Percentiles rank a stretch among this genome's conserved stretches.
phyloP scores from a whole-genome alignment of 2,329 filamentous ascomycete species.

The Capronia epimyces region DNA sequence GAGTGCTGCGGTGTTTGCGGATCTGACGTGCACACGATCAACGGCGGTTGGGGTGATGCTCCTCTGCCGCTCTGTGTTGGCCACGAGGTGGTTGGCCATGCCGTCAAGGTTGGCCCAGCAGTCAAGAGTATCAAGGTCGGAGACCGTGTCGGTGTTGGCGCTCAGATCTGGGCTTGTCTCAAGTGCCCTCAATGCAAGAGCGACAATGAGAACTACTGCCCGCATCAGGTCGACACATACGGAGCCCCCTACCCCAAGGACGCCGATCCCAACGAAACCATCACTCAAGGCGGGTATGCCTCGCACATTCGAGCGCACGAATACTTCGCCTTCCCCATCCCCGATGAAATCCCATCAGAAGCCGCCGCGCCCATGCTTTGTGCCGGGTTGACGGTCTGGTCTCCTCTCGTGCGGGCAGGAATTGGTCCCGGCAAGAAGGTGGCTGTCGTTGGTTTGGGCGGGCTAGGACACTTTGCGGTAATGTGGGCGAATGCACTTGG shows the following conservation, averaged over 20 bases:
- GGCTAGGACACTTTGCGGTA: conserved; percentile 66
- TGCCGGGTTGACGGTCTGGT: conserved; percentile 75
- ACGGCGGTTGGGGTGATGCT: conserved; percentile 51
- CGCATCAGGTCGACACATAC: conserved; percentile 50
- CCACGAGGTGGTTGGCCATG: conserved; percentile 64
- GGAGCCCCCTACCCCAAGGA: conserved; percentile 47
- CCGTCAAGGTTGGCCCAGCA: conserved; percentile 61
- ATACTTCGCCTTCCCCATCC: conserved; percentile 66
- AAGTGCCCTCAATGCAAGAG: conserved; percentile 61
- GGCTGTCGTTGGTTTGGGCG: conserved; percentile 48
- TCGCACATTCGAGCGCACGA: conserved; percentile 68
- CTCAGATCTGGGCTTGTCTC: conserved; percentile 60
- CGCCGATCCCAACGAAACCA: conserved; percentile 49
- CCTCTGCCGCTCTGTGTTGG: conserved; percentile 50
- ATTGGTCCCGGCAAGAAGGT: conserved; percentile 59
- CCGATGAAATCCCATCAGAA: conserved; percentile 59
- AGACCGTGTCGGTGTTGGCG: conserved; percentile 63
- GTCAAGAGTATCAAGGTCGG: conserved; percentile 58
- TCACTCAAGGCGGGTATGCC: conserved; percentile 62
- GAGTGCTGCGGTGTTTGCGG: conserved; percentile 73
- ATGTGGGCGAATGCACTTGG: conserved; percentile 64
- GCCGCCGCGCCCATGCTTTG: conserved; percentile 53
- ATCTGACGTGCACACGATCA: conserved; percentile 66
- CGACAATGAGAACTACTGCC: conserved; percentile 64
- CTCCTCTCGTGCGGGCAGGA: conserved; percentile 69